phyloP scores from a whole-genome alignment of 2,329 filamentous ascomycete species.

The Eutypa lata region DNA sequence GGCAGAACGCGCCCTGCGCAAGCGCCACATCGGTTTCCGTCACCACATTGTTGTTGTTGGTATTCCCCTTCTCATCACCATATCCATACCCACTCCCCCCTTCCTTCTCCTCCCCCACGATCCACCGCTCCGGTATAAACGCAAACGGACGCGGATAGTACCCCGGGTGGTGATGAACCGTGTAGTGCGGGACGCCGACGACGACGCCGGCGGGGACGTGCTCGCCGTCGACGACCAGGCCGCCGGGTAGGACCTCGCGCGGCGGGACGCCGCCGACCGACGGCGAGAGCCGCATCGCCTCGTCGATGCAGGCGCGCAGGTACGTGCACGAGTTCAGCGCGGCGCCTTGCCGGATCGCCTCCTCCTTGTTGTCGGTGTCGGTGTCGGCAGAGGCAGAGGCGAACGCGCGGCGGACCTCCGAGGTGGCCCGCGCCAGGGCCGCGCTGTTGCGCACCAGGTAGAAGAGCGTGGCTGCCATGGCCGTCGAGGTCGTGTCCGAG shows the following conservation, averaged over 20 bases:
- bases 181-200: conserved; percentile 64
- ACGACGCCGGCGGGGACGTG: conserved; percentile 56
- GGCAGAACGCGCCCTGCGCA: conserved; percentile 69
- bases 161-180: conserved; percentile 62
- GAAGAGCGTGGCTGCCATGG: conserved; percentile 61
- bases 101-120: too few species aligned
- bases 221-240: conserved; percentile 52
- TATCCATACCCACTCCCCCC: too few species aligned
- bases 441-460: conserved; percentile 55
- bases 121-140: conserved; percentile 65
- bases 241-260: conserved; percentile 55
- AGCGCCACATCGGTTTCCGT: conserved; percentile 49
- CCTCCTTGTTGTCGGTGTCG: conserved; percentile 26
- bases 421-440: conserved; percentile 43
- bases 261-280: conserved; percentile 59
- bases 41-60: conserved; percentile 28
- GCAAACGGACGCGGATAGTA: conserved; percentile 60
- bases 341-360: conserved; percentile 54
- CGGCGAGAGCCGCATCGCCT: conserved; percentile 62
- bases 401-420: conserved; percentile 53
- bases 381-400: conserved; percentile 1
- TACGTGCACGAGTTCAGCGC: conserved; percentile 51
- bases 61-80: too few species aligned
- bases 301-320: conserved; percentile 62
- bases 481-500: conserved; percentile 69